These are phyloP conservation scores for Suillus brevipes DNA, from an alignment of 768 basidiomycete species.

Conservation along the genomic window DNA sequence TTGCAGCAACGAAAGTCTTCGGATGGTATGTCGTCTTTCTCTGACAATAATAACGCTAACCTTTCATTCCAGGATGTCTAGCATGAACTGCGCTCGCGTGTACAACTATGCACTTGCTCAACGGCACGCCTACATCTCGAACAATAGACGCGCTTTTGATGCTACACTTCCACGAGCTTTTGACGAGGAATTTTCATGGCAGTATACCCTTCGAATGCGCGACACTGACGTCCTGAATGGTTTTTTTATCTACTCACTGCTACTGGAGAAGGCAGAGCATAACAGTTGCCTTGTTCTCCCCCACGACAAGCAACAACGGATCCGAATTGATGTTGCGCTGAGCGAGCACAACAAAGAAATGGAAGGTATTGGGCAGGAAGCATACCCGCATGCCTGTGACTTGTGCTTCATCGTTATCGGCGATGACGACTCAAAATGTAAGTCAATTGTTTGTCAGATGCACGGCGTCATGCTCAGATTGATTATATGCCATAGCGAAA, in stretches of 20 bases:
- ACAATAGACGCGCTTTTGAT: no score
- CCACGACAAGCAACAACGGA: constrained; percentile 1
- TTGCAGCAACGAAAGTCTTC: no score
- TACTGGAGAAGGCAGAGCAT: constrained; percentile 21
- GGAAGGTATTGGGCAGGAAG: constrained; percentile 14
- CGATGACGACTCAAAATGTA: background rate
- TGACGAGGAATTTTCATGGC: no score
- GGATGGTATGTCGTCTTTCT: no score
- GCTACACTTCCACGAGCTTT: no score
- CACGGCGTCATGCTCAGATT: background rate
- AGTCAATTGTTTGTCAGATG: background rate
- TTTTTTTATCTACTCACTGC: constrained; percentile 23
- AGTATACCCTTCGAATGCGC: no score
- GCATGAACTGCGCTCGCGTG: no score
- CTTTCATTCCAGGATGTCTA: no score
- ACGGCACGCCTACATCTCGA: no score
- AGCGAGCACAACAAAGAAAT: constrained; percentile 11
- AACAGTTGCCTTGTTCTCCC: constrained; percentile 13
- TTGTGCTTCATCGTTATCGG: constrained; percentile 11
- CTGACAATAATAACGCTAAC: no score
- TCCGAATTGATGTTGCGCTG: constrained; percentile 1
- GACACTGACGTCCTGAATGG: constrained; percentile 23
- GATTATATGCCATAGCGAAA: constrained; percentile 6
- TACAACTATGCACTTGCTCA: no score
- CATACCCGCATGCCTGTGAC: constrained; percentile 15